phyloP scores from a whole-genome alignment of 1,284 basidiomycete genomes.

The Lentinus polychrous region DNA sequence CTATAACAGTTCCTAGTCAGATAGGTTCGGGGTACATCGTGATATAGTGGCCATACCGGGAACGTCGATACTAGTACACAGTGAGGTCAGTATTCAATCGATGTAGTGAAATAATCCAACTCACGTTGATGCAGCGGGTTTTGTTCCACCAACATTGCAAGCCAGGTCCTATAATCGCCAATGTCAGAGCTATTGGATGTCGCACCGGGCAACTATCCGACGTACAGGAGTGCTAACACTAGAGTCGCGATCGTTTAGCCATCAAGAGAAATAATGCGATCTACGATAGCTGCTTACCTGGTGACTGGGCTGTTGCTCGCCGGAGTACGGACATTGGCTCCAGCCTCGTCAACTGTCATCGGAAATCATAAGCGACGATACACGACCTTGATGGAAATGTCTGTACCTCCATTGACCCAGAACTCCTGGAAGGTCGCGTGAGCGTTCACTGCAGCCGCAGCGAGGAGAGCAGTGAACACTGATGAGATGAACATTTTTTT shows the following conservation, averaged over 20 bases:
- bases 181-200: not conserved
- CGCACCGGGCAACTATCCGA: not conserved
- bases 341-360: conserved; percentile 1
- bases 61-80: conserved; percentile 30
- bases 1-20: conserved; percentile 18
- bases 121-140: conserved; percentile 1
- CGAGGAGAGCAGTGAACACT: conserved; percentile 27
- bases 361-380: not conserved
- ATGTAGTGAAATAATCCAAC: conserved; percentile 16
- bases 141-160: conserved; percentile 28
- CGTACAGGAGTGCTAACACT: conserved; percentile 21
- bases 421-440: conserved; percentile 49
- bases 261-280: no score
- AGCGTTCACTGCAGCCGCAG: conserved; percentile 31
- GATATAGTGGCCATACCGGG: no score
- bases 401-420: conserved; percentile 40
- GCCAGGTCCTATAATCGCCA: conserved; percentile 33
- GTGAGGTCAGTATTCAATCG: conserved; percentile 27
- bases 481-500: conserved; percentile 22
- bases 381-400: not conserved
- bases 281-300: conserved; percentile 25
- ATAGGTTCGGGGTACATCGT: not conserved
- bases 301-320: conserved; percentile 42
- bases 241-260: no score
- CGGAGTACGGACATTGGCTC: conserved; percentile 37